A percentile compares a stretch with the other conserved stretches of the same genome.
phyloP scores from a whole-genome alignment of 2,329 filamentous ascomycete species.

The Diaporthe citri region DNA sequence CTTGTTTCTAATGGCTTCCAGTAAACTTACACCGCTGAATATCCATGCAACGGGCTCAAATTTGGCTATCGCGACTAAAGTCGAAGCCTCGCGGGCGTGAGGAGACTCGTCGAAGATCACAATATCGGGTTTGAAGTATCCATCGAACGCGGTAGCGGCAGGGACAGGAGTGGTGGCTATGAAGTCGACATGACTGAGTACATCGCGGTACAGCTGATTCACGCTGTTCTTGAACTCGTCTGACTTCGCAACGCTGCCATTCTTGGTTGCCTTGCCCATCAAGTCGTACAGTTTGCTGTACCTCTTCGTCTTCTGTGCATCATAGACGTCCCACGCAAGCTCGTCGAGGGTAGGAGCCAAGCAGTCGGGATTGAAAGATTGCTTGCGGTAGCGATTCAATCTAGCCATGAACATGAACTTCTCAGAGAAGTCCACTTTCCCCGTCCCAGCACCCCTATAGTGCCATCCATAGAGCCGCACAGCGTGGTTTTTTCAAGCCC shows the following conservation, averaged over 20 bases:
- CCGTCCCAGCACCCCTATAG: conserved; percentile 49
- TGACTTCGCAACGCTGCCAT: conserved; percentile 45
- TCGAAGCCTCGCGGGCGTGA: conserved; percentile 60
- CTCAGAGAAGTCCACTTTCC: conserved; percentile 50
- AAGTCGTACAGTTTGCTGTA: conserved; percentile 54
- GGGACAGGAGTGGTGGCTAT: conserved; percentile 62
- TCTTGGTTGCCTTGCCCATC: conserved; percentile 45
- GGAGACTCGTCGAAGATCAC: conserved; percentile 83
- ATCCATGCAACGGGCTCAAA: conserved; percentile 59
- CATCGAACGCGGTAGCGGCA: conserved; percentile 52
- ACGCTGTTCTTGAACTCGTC: conserved; percentile 49
- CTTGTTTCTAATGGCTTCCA: conserved; percentile 55
- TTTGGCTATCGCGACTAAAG: conserved; percentile 58
- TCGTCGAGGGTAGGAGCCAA: conserved; percentile 58
- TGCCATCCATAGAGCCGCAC: conserved; percentile 58
- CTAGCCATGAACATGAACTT: conserved; percentile 50
- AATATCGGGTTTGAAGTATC: conserved; percentile 81
- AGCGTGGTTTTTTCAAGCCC: conserved; percentile 51
- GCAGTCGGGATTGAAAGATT: conserved; percentile 30
- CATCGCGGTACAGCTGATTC: conserved; percentile 53
- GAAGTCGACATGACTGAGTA: conserved; percentile 56
- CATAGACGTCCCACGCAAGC: conserved; percentile 56
- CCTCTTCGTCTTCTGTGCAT: conserved; percentile 49
- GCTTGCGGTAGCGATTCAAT: conserved; percentile 33
- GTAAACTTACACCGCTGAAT: conserved; percentile 54